A percentile compares a stretch with the other conserved stretches of the same genome.
Conservation (phyloP, 768 basidiomycete genomes). For the Lactarius sp. region DNA sequence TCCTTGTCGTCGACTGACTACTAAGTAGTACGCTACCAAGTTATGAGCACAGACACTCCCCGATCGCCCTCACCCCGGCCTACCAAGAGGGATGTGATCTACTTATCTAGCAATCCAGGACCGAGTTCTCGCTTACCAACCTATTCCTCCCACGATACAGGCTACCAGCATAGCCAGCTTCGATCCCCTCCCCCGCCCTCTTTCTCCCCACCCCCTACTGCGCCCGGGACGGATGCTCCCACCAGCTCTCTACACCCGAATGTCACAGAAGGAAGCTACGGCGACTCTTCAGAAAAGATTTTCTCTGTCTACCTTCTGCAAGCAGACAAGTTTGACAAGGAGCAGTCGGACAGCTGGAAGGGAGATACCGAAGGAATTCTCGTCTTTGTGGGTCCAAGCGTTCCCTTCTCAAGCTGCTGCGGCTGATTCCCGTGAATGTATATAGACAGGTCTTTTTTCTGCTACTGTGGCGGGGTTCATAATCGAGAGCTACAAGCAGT, state of each 20-base stretch:
- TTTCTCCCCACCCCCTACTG: too few species aligned
- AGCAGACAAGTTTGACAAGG: constrained; percentile 21
- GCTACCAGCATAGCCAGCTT: not conserved
- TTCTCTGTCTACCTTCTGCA: constrained; percentile 23
- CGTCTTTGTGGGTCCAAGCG: constrained; percentile 20
- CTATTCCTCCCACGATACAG: constrained; percentile 11
- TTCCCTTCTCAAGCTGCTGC: not conserved
- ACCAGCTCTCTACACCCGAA: not conserved
- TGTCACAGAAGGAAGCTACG: constrained; percentile 7
- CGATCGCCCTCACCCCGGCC: not conserved
- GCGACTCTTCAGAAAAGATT: constrained; percentile 15
- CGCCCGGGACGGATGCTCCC: not conserved
- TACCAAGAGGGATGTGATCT: not conserved
- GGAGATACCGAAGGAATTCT: constrained; percentile 25
- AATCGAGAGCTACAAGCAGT: constrained; percentile 26
- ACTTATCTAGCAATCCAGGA: not conserved
- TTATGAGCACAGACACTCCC: too few species aligned
- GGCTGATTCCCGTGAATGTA: not conserved
- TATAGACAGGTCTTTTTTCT: constrained; percentile 30
- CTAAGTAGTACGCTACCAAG: too few species aligned
- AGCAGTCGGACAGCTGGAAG: constrained; percentile 24
- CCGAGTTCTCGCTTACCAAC: constrained; percentile 9
- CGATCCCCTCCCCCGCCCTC: not conserved
- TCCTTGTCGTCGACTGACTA: too few species aligned
- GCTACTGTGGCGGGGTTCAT: constrained; percentile 28